Conservation (phyloP, 257 asterid genomes). For the Schizonepeta tenuifolia region DNA sequence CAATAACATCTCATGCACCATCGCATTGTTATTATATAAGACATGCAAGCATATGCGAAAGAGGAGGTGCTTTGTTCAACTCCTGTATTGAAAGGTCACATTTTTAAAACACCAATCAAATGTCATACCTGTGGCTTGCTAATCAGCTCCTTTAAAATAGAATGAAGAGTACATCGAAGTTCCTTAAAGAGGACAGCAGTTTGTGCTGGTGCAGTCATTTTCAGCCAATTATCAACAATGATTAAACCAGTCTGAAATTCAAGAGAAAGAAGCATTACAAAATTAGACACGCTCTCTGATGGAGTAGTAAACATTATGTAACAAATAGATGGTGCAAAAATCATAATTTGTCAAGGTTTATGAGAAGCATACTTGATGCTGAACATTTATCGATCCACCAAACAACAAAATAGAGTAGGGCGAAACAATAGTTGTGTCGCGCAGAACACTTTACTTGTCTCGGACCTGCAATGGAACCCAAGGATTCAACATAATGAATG, state of each 20-base stretch:
- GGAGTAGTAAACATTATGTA: background rate
- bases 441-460: slow-evolving; percentile 83
- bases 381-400: slow-evolving; percentile 88
- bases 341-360: slow-evolving; percentile 18
- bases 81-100: background rate
- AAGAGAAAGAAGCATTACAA: slow-evolving; percentile 31
- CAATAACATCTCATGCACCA: background rate
- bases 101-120: slow-evolving; percentile 15
- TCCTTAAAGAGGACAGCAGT: slow-evolving; percentile 92
- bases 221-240: slow-evolving; percentile 81
- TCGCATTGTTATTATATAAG: background rate
- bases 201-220: slow-evolving; percentile 92
- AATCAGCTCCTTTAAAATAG: slow-evolving; percentile 81
- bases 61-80: no score
- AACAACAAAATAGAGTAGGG: slow-evolving; percentile 91
- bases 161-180: slow-evolving; percentile 80
- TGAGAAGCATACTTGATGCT: slow-evolving; percentile 75
- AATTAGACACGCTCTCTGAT: slow-evolving; percentile 8
- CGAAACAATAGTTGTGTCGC: slow-evolving; percentile 87
- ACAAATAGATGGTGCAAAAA: background rate
- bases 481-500: slow-evolving; percentile 26
- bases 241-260: slow-evolving; percentile 74
- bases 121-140: slow-evolving; percentile 79
- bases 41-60: background rate
- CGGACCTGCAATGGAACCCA: slow-evolving; percentile 68